Evolutionary conservation across 1,284 basidiomycete genomes (phyloP).

Genomic region (Irpex sp.): DNA sequence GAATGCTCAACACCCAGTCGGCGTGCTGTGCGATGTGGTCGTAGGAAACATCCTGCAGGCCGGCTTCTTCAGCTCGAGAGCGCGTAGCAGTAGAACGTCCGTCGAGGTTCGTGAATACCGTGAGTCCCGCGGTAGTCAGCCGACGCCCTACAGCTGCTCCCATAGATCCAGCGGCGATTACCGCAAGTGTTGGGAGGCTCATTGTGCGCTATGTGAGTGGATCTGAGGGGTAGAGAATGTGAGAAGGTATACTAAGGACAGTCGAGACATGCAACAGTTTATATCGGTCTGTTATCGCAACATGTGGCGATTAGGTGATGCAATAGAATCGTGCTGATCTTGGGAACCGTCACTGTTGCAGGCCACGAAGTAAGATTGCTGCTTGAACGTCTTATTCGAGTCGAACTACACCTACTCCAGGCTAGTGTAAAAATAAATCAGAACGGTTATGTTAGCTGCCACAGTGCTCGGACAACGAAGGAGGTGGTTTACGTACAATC

Average conservation of each 20-base stretch:
- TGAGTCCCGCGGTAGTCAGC: slow-evolving; percentile 39
- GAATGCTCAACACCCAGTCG: slow-evolving; percentile 50
- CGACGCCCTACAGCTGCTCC: slow-evolving; percentile 41
- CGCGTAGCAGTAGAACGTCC: slow-evolving; percentile 46
- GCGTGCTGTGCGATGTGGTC: slow-evolving; percentile 40
- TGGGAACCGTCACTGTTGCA: neutral
- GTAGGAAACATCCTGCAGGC: slow-evolving; percentile 47
- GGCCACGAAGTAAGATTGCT: too few species aligned
- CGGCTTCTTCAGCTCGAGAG: slow-evolving; percentile 45
- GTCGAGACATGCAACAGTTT: neutral
- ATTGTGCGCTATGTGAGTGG: neutral
- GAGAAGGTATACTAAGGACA: neutral
- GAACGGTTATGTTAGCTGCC: too few species aligned
- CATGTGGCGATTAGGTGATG: neutral
- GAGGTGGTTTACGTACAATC: too few species aligned
- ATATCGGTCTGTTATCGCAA: neutral
- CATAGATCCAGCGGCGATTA: slow-evolving; percentile 44
- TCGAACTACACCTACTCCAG: too few species aligned
- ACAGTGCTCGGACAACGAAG: too few species aligned
- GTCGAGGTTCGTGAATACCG: slow-evolving; percentile 37
- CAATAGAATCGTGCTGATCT: neutral
- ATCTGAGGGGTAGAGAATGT: neutral
- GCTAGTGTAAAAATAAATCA: too few species aligned
- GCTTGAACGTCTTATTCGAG: too few species aligned
- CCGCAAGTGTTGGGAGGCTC: slow-evolving; percentile 31